These are phyloP conservation scores for Ophiostoma ips DNA, from an alignment of 2,329 filamentous ascomycete species.

Conservation along the genomic window DNA sequence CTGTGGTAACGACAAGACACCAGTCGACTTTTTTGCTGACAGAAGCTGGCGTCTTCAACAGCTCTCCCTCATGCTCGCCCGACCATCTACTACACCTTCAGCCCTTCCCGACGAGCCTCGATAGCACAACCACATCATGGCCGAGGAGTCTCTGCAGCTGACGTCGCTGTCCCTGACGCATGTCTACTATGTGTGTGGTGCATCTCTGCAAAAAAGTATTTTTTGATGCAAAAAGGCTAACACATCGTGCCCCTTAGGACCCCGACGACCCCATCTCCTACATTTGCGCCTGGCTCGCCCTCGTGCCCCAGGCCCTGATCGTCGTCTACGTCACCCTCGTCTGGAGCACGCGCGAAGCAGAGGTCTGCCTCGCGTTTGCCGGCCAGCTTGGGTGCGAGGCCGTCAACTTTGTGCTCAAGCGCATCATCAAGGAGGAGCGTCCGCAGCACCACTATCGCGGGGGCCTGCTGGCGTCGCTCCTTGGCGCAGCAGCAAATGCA, in stretches of 20 bases:
- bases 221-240: too few relatives aligned
- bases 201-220: neutral
- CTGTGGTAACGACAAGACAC: too few relatives aligned
- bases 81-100: neutral
- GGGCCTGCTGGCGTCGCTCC: conserved; percentile 1
- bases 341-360: conserved; percentile 81
- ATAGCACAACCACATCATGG: neutral
- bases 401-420: conserved; percentile 79
- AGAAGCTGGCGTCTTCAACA: neutral
- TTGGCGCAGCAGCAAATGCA: neutral
- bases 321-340: conserved; percentile 81
- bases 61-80: neutral
- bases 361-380: conserved; percentile 77
- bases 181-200: conserved; percentile 3
- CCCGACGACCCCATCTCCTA: conserved; percentile 74
- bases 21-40: too few relatives aligned
- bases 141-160: neutral
- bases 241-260: conserved; percentile 51
- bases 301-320: conserved; percentile 82
- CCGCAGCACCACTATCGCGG: conserved; percentile 59
- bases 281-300: conserved; percentile 82
- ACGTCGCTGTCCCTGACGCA: conserved; percentile 4
- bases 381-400: conserved; percentile 88
- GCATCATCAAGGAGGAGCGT: conserved; percentile 81
- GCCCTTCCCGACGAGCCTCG: neutral